phyloP scores from a whole-genome alignment of 2,329 filamentous ascomycete genomes.

The Berkeleyomyces rouxiae region DNA sequence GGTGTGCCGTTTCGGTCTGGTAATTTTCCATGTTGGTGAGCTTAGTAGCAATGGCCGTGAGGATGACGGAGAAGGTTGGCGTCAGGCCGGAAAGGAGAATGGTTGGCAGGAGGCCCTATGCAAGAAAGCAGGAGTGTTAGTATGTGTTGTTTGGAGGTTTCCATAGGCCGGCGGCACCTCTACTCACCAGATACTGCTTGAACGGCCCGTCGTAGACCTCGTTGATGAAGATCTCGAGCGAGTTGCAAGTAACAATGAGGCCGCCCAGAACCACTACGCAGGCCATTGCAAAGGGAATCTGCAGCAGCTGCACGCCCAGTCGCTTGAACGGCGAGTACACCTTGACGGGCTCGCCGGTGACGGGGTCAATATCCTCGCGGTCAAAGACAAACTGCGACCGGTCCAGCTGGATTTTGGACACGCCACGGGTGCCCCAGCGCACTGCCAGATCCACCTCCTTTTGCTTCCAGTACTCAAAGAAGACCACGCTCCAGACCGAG shows the following conservation, averaged over 20 bases:
- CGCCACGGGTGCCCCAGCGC: slow-evolving; percentile 75
- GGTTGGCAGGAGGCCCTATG: slow-evolving; percentile 70
- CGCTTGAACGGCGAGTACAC: slow-evolving; percentile 64
- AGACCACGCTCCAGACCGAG: slow-evolving; percentile 73
- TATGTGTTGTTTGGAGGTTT: not conserved
- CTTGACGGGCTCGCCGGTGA: slow-evolving; percentile 64
- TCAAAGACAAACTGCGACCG: slow-evolving; percentile 68
- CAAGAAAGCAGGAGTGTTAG: slow-evolving; percentile 5
- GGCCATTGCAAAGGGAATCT: slow-evolving; percentile 68
- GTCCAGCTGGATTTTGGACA: slow-evolving; percentile 64
- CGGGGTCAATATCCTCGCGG: slow-evolving; percentile 55
- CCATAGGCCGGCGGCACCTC: not conserved
- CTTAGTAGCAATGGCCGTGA: slow-evolving; percentile 59
- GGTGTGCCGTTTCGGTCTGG: slow-evolving; percentile 64
- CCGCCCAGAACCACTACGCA: slow-evolving; percentile 59
- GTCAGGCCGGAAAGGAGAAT: slow-evolving; percentile 68
- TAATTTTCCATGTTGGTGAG: slow-evolving; percentile 85
- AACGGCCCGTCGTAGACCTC: slow-evolving; percentile 84
- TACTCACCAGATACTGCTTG: slow-evolving; percentile 61
- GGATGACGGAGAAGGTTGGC: slow-evolving; percentile 57
- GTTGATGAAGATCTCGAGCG: slow-evolving; percentile 87
- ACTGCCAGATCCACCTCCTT: slow-evolving; percentile 75
- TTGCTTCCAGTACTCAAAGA: slow-evolving; percentile 93
- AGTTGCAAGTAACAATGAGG: slow-evolving; percentile 74
- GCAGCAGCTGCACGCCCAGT: slow-evolving; percentile 58